Conservation (phyloP, 331 rosid genomes). For the Cydonia oblonga region DNA sequence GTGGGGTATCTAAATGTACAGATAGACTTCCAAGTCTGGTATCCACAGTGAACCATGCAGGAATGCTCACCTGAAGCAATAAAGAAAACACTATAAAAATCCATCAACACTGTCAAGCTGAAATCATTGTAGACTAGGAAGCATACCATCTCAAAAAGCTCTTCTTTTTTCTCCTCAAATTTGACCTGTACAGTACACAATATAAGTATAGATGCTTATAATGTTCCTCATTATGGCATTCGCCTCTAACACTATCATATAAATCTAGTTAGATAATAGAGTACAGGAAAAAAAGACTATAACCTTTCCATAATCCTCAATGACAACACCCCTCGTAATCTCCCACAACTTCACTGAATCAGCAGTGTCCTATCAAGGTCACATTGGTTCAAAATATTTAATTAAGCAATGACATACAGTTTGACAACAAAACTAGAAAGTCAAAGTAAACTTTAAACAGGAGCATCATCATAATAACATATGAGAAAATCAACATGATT, state of each 20-base stretch:
- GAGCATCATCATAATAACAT: slow-evolving; percentile 5
- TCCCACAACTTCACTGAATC: slow-evolving; percentile 98
- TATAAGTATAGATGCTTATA: slow-evolving; percentile 9
- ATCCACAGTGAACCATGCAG: slow-evolving; percentile 96
- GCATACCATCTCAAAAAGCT: slow-evolving; percentile 87
- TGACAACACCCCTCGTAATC: slow-evolving; percentile 73
- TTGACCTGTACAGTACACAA: slow-evolving; percentile 51
- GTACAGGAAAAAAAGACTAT: slow-evolving; percentile 4
- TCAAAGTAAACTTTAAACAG: not conserved
- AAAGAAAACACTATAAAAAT: slow-evolving; percentile 16
- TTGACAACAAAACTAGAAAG: not conserved
- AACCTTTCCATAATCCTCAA: slow-evolving; percentile 94
- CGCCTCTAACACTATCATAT: slow-evolving; percentile 2
- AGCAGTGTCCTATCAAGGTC: slow-evolving; percentile 60
- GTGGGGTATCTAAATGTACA: slow-evolving; percentile 89
- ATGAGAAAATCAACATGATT: slow-evolving; percentile 15
- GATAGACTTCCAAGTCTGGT: slow-evolving; percentile 94
- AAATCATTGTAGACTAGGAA: slow-evolving; percentile 7
- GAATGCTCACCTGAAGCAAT: slow-evolving; percentile 83
- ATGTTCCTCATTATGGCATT: not conserved
- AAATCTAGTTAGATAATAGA: slow-evolving; percentile 2
- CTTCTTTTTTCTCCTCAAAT: slow-evolving; percentile 86
- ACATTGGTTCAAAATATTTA: slow-evolving; percentile 13
- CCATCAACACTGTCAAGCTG: not conserved
- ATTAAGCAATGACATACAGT: slow-evolving; percentile 4